Conservation (phyloP, 2,329 filamentous ascomycete species). For the Byssoonygena ceratinophila region DNA sequence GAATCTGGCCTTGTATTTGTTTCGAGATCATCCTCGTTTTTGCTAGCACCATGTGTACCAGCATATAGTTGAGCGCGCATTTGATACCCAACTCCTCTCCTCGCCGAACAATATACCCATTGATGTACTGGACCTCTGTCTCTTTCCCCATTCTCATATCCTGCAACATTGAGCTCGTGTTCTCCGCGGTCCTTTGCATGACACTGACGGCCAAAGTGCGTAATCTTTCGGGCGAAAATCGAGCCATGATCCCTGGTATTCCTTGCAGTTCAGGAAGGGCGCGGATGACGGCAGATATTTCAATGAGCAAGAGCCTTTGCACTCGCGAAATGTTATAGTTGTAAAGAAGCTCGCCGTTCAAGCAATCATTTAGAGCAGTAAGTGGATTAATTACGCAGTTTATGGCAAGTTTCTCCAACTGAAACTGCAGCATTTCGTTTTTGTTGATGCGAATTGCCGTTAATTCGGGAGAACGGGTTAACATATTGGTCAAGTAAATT, state of each 20-base stretch:
- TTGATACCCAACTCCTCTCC: conserved; percentile 63
- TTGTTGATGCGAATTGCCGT: conserved; percentile 49
- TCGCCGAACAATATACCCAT: conserved; percentile 71
- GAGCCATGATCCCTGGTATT: conserved; percentile 48
- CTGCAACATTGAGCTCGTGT: conserved; percentile 57
- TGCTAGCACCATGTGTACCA: conserved; percentile 62
- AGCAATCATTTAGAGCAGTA: conserved; percentile 65
- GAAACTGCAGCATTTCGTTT: conserved; percentile 55
- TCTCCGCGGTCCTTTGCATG: conserved; percentile 44
- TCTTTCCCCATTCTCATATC: conserved; percentile 51
- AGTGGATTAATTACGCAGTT: conserved; percentile 70
- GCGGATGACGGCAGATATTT: conserved; percentile 62
- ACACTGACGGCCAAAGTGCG: conserved; percentile 49
- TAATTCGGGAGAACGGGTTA: conserved; percentile 54
- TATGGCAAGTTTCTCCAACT: conserved; percentile 69
- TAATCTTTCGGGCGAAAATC: conserved; percentile 53
- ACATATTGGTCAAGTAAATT: conserved; percentile 53
- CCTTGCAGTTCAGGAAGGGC: conserved; percentile 62
- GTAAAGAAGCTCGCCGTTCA: conserved; percentile 59
- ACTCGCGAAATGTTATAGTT: conserved; percentile 56
- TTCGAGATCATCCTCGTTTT: conserved; percentile 45
- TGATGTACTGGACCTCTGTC: conserved; percentile 75
- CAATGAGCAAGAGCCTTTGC: conserved; percentile 60
- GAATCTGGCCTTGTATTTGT: conserved; percentile 26
- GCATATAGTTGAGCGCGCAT: conserved; percentile 60